Base-by-base conservation (phyloP, 176 grass and related monocot genomes). In the Hordeum marinum region DNA sequence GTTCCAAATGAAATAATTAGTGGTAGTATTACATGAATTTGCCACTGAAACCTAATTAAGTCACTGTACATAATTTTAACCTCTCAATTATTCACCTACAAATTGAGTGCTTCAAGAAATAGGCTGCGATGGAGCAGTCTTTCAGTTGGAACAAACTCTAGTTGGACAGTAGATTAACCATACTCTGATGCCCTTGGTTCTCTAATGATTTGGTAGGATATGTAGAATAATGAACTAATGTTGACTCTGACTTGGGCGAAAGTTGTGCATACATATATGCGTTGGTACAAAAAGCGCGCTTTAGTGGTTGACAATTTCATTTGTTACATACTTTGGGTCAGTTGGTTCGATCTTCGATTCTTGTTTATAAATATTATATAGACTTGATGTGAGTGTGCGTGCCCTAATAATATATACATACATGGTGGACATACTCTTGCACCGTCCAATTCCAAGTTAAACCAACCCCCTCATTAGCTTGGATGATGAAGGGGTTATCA, bases 231-330 rank as follows among this genome's bases (percentile, higher is more conserved):
- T 1, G 21, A 21, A 57, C 18, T 57, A 57, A 57, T 75, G 41
- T 52, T 34, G 42, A 73, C 68, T 64, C 3, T n/a, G 10, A 20
- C 31, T 6, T 46, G n/a, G 32, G 13, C 21, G 40, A 46, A 70
- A 82, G 79, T 70, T 45, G 35, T 66, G 46, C 46, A 6, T 50
- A 17, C 63, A 78, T 52, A 85, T 34, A 72, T 25, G 15, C 39
- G 17, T 6, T 10, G 43, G 64, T 37, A 70, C 63, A 80, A 67
- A 46, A 50, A 17, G 46, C 14, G 13, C 4, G 72, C 94, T 96
- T 96, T 93, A 96, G 88, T 93, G 72, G 94, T 95, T 95, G 90
- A 87, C 77, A 89, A 80, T 64, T 64, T 76, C 82, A 89, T 91
- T 91, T 85, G 78, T 84, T 90, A 75, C 86, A 80, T 36, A 26